Evolutionary conservation across 805 yeast genomes (phyloP).

Genomic region (Metschnikowia chrysomelidarum): DNA sequence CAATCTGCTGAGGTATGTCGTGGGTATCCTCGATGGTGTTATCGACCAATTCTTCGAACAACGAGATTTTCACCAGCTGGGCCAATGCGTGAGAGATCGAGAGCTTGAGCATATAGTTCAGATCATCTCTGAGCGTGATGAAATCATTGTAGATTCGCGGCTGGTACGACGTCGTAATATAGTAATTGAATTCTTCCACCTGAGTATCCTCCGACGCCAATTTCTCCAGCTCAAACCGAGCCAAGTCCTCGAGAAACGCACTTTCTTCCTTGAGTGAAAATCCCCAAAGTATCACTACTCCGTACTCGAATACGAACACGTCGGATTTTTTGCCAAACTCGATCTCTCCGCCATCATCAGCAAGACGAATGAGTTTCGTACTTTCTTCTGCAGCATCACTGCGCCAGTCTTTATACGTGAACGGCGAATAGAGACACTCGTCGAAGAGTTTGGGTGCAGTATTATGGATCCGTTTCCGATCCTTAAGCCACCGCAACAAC

Average conservation of each 20-base stretch:
- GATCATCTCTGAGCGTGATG: constrained; percentile 85
- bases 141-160: constrained; percentile 96
- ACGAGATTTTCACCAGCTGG: constrained; percentile 90
- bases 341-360: constrained; percentile 94
- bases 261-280: constrained; percentile 80
- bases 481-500: constrained; percentile 78
- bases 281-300: constrained; percentile 98
- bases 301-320: constrained; percentile 89
- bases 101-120: constrained; percentile 86
- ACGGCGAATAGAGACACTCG: constrained; percentile 93
- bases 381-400: constrained; percentile 42
- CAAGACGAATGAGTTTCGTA: constrained; percentile 57
- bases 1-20: constrained; percentile 95
- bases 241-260: constrained; percentile 77
- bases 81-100: constrained; percentile 95
- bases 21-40: constrained; percentile 97
- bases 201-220: constrained; percentile 90
- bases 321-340: constrained; percentile 81
- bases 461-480: constrained; percentile 67
- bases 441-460: constrained; percentile 87
- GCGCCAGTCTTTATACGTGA: constrained; percentile 78
- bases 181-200: constrained; percentile 91
- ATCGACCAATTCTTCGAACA: constrained; percentile 94
- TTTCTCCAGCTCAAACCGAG: constrained; percentile 90
- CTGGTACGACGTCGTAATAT: constrained; percentile 89